Percentiles rank a stretch among this genome's conserved stretches.
Evolutionary conservation across 176 grass and related monocot species (phyloP).

Genomic region (Hordeum vulgare): MorexV3_pseudomolecules_assembly NC_058522.1:274291761-274292260

Average conservation of each 20-base stretch:
- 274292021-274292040: background rate
- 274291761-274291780: background rate
- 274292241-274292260: background rate
- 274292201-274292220: background rate
- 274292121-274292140: background rate
- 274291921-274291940: background rate
- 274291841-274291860: background rate
- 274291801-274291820: background rate
- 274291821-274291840: background rate
- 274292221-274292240: background rate
- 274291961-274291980: background rate
- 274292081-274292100: background rate
- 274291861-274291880: background rate
- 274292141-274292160: background rate
- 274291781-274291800: background rate
- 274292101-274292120: background rate
- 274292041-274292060: background rate
- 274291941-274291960: background rate
- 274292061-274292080: background rate
- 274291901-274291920: background rate
- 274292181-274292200: background rate
- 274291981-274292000: background rate
- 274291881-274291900: background rate
- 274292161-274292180: background rate
- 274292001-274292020: background rate